Evolutionary conservation across 1,284 basidiomycete species (phyloP).

Genomic region (Microbotryomycetes sp.): DNA sequence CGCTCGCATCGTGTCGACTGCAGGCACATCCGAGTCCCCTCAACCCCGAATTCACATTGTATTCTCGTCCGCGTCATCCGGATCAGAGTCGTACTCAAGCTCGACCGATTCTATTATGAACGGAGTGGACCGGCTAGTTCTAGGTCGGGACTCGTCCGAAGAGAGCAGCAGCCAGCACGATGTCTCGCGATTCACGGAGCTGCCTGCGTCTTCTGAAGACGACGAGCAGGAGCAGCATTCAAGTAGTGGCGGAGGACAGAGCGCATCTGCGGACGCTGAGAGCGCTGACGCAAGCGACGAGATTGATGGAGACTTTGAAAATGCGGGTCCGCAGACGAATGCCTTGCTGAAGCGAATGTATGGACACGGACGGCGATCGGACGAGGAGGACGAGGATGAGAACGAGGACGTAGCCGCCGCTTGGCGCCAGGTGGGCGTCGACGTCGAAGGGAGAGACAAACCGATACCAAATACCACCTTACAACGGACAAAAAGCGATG

Average conservation of each 20-base stretch:
- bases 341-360: conserved; percentile 23
- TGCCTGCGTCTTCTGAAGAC: background rate
- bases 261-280: background rate
- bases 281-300: background rate
- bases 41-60: conserved; percentile 41
- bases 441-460: background rate
- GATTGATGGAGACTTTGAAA: conserved; percentile 20
- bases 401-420: background rate
- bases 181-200: background rate
- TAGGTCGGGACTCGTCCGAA: background rate
- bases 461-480: background rate
- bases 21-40: conserved; percentile 39
- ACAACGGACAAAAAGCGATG: background rate
- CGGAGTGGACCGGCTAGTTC: background rate
- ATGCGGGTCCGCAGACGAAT: conserved; percentile 22
- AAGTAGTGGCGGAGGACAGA: background rate
- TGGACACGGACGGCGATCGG: conserved; percentile 12
- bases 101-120: background rate
- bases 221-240: no score
- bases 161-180: no score
- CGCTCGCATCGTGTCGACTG: no score
- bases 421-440: background rate
- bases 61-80: conserved; percentile 34
- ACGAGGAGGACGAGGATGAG: conserved; percentile 10
- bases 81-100: conserved; percentile 12